These are phyloP conservation scores for Geotrichum citri-aurantii DNA, from an alignment of 1,139 yeast genomes.

Conservation along the genomic window DNA sequence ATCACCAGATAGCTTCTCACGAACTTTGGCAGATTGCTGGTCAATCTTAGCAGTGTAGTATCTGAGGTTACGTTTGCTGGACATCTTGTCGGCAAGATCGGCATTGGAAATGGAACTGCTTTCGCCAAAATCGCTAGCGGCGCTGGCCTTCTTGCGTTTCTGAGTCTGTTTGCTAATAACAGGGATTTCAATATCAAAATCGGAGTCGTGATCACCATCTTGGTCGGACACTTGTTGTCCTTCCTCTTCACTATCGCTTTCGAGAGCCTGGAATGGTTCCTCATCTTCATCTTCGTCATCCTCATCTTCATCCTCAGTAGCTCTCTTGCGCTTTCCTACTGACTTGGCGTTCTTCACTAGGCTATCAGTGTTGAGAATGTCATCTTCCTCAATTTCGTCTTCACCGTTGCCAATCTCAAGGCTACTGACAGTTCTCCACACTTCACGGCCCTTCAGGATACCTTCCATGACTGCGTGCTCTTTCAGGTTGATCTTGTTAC, in stretches of 20 bases:
- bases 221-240: slow-evolving; percentile 29
- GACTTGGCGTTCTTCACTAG: slow-evolving; percentile 18
- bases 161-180: slow-evolving; percentile 30
- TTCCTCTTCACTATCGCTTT: slow-evolving; percentile 9
- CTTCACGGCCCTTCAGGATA: slow-evolving; percentile 70
- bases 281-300: slow-evolving; percentile 30
- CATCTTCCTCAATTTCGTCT: slow-evolving; percentile 21
- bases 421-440: slow-evolving; percentile 55
- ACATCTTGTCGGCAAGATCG: slow-evolving; percentile 79
- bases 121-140: slow-evolving; percentile 53
- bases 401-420: slow-evolving; percentile 22
- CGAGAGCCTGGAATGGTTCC: slow-evolving; percentile 16
- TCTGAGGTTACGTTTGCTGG: slow-evolving; percentile 77
- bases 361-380: slow-evolving; percentile 16
- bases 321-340: slow-evolving; percentile 17
- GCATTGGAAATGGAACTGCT: slow-evolving; percentile 58
- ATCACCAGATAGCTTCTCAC: slow-evolving; percentile 63
- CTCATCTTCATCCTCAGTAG: slow-evolving; percentile 20
- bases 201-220: slow-evolving; percentile 29
- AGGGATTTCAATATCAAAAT: slow-evolving; percentile 48
- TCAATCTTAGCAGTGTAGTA: slow-evolving; percentile 97
- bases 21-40: slow-evolving; percentile 52
- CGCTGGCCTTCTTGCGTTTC: slow-evolving; percentile 26
- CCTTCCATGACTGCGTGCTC: slow-evolving; percentile 87
- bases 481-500: slow-evolving; percentile 61